phyloP scores from a whole-genome alignment of 1,284 basidiomycete genomes.

The Ganoderma boninense region DNA sequence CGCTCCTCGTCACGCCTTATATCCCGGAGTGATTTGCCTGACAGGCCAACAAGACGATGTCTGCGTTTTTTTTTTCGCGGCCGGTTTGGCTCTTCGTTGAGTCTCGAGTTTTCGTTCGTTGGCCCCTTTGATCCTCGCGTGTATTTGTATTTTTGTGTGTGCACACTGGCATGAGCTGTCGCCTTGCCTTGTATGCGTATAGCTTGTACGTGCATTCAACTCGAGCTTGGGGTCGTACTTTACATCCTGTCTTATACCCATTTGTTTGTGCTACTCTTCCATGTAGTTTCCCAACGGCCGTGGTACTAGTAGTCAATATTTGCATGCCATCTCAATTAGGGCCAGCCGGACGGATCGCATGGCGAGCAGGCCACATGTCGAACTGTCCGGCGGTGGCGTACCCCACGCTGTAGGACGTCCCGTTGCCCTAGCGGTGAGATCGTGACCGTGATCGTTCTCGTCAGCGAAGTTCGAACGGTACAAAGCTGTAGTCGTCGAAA shows the following conservation, averaged over 20 bases:
- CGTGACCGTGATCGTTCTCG: too few relatives aligned
- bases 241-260: not conserved
- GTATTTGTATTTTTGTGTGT: not conserved
- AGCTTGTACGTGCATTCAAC: not conserved
- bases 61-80: not conserved
- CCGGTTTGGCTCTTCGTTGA: not conserved
- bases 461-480: too few relatives aligned
- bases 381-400: slow-evolving; percentile 33
- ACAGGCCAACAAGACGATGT: slow-evolving; percentile 1
- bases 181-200: too few relatives aligned
- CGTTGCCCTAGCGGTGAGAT: slow-evolving; percentile 31
- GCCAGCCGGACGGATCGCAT: slow-evolving; percentile 29
- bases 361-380: slow-evolving; percentile 32
- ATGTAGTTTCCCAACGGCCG: not conserved
- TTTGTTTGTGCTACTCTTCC: not conserved
- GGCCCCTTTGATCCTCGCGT: not conserved
- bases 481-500: too few relatives aligned
- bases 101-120: not conserved
- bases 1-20: slow-evolving; percentile 59
- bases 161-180: not conserved
- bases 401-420: slow-evolving; percentile 27
- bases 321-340: too few relatives aligned
- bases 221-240: not conserved
- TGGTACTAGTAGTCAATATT: too few relatives aligned
- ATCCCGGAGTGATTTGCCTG: slow-evolving; percentile 18